Evolutionary conservation across 2,329 filamentous ascomycete genomes (phyloP).

Genomic region (Pseudopyrenochaeta lycopersici): DNA sequence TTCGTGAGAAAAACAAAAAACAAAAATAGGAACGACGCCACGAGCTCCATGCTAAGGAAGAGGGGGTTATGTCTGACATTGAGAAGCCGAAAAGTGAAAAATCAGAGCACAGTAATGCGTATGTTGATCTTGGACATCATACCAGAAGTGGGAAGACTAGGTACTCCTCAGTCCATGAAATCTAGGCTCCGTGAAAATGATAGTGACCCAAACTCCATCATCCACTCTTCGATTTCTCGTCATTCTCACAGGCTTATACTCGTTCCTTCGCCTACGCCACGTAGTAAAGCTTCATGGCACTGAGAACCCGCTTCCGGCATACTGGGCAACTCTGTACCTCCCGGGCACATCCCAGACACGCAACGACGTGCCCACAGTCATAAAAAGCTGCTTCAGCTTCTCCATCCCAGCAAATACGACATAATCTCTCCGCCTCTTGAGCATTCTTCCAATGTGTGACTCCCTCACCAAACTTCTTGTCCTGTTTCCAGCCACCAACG

Average conservation of each 20-base stretch:
- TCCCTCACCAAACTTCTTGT: constrained; percentile 69
- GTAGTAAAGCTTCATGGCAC: constrained; percentile 66
- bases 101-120: too few relatives aligned
- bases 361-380: constrained; percentile 70
- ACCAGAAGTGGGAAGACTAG: too few relatives aligned
- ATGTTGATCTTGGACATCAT: too few relatives aligned
- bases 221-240: neutral
- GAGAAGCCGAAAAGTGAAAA: too few relatives aligned
- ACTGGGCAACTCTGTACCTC: constrained; percentile 69
- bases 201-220: neutral
- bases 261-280: constrained; percentile 32
- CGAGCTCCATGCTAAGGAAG: constrained; percentile 1
- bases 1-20: neutral
- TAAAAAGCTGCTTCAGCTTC: constrained; percentile 69
- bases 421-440: constrained; percentile 67
- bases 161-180: too few relatives aligned
- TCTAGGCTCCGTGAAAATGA: too few relatives aligned
- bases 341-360: constrained; percentile 67
- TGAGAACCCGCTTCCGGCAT: constrained; percentile 65
- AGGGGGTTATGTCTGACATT: neutral
- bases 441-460: constrained; percentile 69
- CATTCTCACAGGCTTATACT: too few relatives aligned
- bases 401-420: constrained; percentile 70
- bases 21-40: neutral
- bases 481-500: constrained; percentile 67